Conservation (phyloP, 306 rosid species). For the Rosa rugosa region DNA sequence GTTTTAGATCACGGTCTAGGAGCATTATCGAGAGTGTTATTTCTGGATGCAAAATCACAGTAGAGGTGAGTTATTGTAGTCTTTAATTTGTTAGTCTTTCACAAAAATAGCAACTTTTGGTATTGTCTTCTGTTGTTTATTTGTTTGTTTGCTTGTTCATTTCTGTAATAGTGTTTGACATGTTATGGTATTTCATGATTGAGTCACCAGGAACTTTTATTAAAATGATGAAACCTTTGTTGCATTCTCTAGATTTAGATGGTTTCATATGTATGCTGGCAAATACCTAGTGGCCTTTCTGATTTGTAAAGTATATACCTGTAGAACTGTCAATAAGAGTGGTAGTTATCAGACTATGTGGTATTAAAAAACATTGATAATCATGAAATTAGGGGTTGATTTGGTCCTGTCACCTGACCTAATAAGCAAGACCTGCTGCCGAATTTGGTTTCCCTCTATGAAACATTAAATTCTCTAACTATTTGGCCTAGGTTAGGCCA, state of each 20-base stretch:
- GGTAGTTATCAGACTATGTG: neutral
- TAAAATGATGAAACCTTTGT: neutral
- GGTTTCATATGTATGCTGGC: neutral
- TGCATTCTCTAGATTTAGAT: neutral
- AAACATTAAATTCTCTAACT: too few relatives aligned
- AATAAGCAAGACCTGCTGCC: neutral
- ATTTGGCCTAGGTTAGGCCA: neutral
- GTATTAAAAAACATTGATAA: neutral
- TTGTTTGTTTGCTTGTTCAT: neutral
- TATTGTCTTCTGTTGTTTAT: neutral
- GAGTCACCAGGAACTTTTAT: neutral
- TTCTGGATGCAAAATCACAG: constrained; percentile 62
- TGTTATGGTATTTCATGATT: neutral
- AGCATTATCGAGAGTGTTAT: constrained; percentile 67
- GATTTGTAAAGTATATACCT: neutral
- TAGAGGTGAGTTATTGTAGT: constrained; percentile 55
- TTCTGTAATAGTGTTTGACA: neutral
- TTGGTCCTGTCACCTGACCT: neutral
- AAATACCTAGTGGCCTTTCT: neutral
- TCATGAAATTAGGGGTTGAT: neutral
- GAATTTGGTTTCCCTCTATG: neutral
- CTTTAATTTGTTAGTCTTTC: neutral
- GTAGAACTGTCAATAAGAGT: neutral
- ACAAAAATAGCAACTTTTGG: neutral
- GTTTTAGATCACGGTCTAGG: constrained; percentile 70